These are phyloP conservation scores for Aspergillus hiratsukae DNA, from an alignment of 2,329 filamentous ascomycete genomes.

Conservation along the genomic window DNA sequence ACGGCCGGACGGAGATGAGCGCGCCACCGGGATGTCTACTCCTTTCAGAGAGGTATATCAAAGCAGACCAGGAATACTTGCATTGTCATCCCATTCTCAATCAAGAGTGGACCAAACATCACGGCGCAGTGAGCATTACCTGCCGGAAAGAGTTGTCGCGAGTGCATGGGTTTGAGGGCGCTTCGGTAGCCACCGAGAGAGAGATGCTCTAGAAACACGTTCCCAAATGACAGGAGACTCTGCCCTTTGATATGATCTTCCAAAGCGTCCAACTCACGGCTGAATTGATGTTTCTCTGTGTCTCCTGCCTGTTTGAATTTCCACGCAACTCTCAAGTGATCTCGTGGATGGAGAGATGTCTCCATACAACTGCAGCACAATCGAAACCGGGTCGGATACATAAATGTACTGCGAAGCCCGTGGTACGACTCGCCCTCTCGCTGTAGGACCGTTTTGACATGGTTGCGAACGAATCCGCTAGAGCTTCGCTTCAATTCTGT, in stretches of 20 bases:
- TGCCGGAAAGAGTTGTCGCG: conserved; percentile 3
- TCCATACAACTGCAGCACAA: conserved; percentile 6
- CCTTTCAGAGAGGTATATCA: too few species aligned
- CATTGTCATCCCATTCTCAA: conserved; percentile 7
- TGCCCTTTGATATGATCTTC: conserved; percentile 7
- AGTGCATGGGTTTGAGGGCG: not conserved
- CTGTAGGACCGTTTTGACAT: conserved; percentile 1
- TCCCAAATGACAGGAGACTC: conserved; percentile 4
- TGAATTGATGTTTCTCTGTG: not conserved
- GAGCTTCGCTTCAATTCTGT: not conserved
- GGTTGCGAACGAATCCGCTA: not conserved
- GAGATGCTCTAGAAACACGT: conserved; percentile 5
- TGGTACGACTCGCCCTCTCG: not conserved
- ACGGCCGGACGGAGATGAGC: conserved; percentile 3
- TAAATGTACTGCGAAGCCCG: not conserved
- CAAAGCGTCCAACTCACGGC: conserved; percentile 3
- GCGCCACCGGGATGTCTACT: conserved; percentile 5
- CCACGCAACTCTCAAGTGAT: conserved; percentile 1
- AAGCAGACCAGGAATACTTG: not conserved
- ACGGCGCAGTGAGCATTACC: conserved; percentile 5
- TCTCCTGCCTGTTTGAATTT: conserved; percentile 4
- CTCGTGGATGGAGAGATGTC: conserved; percentile 1
- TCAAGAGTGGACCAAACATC: conserved; percentile 6
- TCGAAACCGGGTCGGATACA: not conserved
- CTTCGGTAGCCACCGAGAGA: not conserved